Evolutionary conservation across 768 basidiomycete species (phyloP).

Genomic region (Termitomyces sp.): DNA sequence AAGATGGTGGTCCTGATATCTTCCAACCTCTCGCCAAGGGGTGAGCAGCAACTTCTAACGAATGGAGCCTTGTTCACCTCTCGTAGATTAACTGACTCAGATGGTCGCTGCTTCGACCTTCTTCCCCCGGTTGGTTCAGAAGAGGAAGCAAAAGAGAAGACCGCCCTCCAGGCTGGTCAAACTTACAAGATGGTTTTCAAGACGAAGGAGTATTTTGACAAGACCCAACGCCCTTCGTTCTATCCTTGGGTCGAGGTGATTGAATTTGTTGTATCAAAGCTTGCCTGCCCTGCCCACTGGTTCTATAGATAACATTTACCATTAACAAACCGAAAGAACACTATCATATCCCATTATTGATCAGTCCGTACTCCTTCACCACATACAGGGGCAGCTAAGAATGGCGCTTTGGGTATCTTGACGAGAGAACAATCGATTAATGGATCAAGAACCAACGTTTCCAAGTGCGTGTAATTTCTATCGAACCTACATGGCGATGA

Average conservation of each 20-base stretch:
- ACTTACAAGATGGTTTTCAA: conserved; percentile 84
- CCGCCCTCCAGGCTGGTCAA: conserved; percentile 45
- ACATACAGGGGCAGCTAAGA: conserved; percentile 88
- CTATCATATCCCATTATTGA: conserved; percentile 87
- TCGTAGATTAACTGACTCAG: conserved; percentile 64
- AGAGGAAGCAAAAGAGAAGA: conserved; percentile 33
- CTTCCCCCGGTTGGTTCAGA: conserved; percentile 49
- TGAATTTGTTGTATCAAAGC: background rate
- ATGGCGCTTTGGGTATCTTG: background rate
- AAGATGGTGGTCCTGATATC: conserved; percentile 29
- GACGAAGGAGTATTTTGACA: conserved; percentile 77
- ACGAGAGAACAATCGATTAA: conserved; percentile 7
- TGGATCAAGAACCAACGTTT: conserved; percentile 19
- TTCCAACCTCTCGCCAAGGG: conserved; percentile 55
- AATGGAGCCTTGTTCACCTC: conserved; percentile 5
- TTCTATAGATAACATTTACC: conserved; percentile 66
- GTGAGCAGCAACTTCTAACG: conserved; percentile 30
- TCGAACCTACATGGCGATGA: conserved; percentile 24
- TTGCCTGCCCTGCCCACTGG: background rate
- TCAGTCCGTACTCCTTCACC: conserved; percentile 88
- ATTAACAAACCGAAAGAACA: conserved; percentile 73
- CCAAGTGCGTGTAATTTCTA: conserved; percentile 23
- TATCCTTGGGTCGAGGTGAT: conserved; percentile 84
- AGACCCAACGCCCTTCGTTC: conserved; percentile 59
- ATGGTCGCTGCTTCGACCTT: conserved; percentile 81